Percentiles rank a stretch among this genome's conserved stretches.
Evolutionary conservation across 2,329 filamentous ascomycete genomes (phyloP).

Genomic region (Fusarium euwallaceae): DNA sequence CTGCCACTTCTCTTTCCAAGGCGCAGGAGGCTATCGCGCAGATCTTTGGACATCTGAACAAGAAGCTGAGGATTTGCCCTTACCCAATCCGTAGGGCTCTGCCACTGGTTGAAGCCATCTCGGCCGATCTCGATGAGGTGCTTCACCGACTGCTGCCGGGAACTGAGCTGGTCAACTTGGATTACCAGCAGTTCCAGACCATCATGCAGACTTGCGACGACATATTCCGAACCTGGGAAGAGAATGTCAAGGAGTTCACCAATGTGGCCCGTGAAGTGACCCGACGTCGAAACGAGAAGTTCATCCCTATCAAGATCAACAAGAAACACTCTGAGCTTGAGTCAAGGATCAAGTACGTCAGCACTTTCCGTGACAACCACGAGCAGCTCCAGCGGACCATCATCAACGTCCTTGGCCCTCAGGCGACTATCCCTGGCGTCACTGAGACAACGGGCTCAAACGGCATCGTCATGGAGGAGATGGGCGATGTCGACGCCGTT

Average conservation of each 20-base stretch:
- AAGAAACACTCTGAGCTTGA: conserved; percentile 91
- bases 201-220: conserved; percentile 86
- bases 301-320: conserved; percentile 97
- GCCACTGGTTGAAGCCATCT: conserved; percentile 96
- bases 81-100: conserved; percentile 94
- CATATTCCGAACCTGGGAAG: conserved; percentile 95
- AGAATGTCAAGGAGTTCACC: conserved; percentile 96
- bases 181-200: conserved; percentile 89
- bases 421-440: conserved; percentile 68
- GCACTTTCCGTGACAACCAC: conserved; percentile 95
- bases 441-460: conserved; percentile 66
- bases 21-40: conserved; percentile 88
- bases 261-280: conserved; percentile 97
- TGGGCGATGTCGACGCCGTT: conserved; percentile 96
- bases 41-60: conserved; percentile 96
- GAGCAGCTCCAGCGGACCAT: conserved; percentile 98
- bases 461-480: conserved; percentile 87
- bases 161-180: conserved; percentile 88
- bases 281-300: conserved; percentile 93
- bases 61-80: conserved; percentile 95
- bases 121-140: conserved; percentile 88
- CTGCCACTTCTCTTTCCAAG: conserved; percentile 89
- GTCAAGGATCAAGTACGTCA: conserved; percentile 91
- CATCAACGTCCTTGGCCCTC: conserved; percentile 92
- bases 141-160: conserved; percentile 89